Evolutionary conservation across 2,329 filamentous ascomycete genomes (phyloP), one percentile per base, ranked within the genome.

Genomic region (Diaporthe vexans): DNA sequence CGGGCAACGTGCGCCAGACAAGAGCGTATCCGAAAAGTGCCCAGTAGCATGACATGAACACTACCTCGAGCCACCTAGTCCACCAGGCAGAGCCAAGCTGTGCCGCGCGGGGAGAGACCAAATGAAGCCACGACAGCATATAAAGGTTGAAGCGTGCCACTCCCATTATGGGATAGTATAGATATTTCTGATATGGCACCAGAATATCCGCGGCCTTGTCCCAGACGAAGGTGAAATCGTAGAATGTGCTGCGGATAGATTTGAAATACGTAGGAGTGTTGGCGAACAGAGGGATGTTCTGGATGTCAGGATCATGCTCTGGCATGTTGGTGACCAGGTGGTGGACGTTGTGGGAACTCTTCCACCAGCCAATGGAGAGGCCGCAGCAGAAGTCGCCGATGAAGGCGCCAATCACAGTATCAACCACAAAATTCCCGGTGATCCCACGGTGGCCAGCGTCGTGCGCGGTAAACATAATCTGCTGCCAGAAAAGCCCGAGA

Each of bases 71-170:
- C 73, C 90, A 92, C 43, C 91, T 91, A 76, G 92, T 90, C 91
- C 91, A 94, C 87, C 90, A 90, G 0, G 91, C 91, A 79, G 80
- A 83, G 68, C 89, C 90, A 73, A 91, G 91, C 46, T 84, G 85
- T 0, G 89, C 87, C 0, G 88, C 89, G 79, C 86, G 85, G 51
- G 84, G 84, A 7, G 88, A 87, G 40, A 93, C 82, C 13, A 94
- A 88, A 80, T 93, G 91, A 21, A 88, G 83, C 91, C 91, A 93
- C 6, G 90, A 92, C 15, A 94, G 86, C 24, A 91, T 82, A 81
- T 94, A 94, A 2, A 94, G 88, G 80, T 94, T 94, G 88, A 94
- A 94, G 75, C 92, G 91, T 4, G 91, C 92, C 72, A 94, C 85
- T 75, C 85, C 86, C 85, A 94, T 90, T 79, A 93, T 82, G 1